These are phyloP conservation scores for Wickerhamiella occidentalis DNA, from an alignment of 805 yeast species.

Conservation along the genomic window DNA sequence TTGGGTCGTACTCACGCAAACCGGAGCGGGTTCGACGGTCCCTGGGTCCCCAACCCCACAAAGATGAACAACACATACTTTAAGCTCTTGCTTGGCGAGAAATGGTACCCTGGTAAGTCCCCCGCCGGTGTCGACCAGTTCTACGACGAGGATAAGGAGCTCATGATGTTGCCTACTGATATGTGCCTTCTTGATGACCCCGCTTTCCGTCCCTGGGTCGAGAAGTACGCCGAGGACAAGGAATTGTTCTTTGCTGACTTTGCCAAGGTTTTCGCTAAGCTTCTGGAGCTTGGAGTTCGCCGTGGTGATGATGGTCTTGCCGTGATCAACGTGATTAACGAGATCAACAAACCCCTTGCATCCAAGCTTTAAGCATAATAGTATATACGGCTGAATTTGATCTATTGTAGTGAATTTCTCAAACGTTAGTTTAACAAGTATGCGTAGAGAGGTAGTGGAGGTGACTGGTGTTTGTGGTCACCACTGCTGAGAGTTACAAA, in stretches of 20 bases:
- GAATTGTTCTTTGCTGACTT: conserved; percentile 51
- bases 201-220: conserved; percentile 47
- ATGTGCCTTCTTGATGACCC: conserved; percentile 54
- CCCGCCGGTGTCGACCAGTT: conserved; percentile 31
- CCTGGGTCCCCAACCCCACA: conserved; percentile 79
- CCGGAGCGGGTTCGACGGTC: conserved; percentile 73
- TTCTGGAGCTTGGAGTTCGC: conserved; percentile 63
- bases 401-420: not conserved
- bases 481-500: too few relatives aligned
- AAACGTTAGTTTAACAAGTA: not conserved
- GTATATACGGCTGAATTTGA: not conserved
- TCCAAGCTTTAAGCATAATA: not conserved
- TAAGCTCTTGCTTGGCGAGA: conserved; percentile 39
- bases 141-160: conserved; percentile 41
- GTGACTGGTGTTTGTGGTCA: too few relatives aligned
- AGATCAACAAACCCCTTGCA: conserved; percentile 12
- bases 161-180: conserved; percentile 85
- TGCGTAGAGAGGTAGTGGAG: too few relatives aligned
- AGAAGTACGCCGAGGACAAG: conserved; percentile 55
- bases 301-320: conserved; percentile 40
- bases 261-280: conserved; percentile 51
- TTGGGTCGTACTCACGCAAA: conserved; percentile 51
- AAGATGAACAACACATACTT: conserved; percentile 64
- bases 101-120: conserved; percentile 37
- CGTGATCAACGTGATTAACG: conserved; percentile 23